phyloP scores from a whole-genome alignment of 257 asterid species.

The Petunia secreta region DNA sequence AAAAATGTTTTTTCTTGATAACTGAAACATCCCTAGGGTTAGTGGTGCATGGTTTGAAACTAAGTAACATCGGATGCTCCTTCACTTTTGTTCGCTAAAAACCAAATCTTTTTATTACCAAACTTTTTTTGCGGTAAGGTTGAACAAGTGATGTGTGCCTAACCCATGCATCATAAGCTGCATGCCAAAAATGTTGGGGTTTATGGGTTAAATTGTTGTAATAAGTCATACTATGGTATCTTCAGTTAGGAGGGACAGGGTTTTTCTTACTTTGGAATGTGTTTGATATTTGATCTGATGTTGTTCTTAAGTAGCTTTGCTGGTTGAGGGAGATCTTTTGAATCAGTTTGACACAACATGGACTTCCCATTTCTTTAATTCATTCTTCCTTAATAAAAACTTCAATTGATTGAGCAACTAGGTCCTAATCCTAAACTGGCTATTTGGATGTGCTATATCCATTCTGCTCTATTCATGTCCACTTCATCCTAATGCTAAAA shows the following conservation, averaged over 20 bases:
- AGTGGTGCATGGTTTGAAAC: no score
- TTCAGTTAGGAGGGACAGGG: not conserved
- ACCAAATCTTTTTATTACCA: no score
- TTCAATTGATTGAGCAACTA: not conserved
- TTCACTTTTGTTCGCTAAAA: no score
- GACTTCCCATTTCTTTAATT: slow-evolving; percentile 13
- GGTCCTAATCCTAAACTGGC: not conserved
- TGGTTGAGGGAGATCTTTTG: slow-evolving; percentile 15
- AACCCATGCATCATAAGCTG: no score
- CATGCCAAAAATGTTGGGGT: no score
- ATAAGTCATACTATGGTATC: not conserved
- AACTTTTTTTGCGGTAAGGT: no score
- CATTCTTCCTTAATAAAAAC: not conserved
- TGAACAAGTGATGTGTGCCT: no score
- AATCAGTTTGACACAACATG: not conserved
- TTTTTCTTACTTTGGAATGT: not conserved
- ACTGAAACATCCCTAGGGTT: no score
- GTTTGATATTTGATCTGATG: not conserved
- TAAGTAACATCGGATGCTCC: no score
- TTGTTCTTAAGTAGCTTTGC: not conserved
- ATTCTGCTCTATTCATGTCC: not conserved
- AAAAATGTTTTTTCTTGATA: no score
- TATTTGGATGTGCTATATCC: not conserved
- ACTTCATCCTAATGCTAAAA: not conserved
- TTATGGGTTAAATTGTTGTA: not conserved